These are phyloP conservation scores for Fusarium succisae DNA, from an alignment of 2,329 filamentous ascomycete species.

Conservation along the genomic window DNA sequence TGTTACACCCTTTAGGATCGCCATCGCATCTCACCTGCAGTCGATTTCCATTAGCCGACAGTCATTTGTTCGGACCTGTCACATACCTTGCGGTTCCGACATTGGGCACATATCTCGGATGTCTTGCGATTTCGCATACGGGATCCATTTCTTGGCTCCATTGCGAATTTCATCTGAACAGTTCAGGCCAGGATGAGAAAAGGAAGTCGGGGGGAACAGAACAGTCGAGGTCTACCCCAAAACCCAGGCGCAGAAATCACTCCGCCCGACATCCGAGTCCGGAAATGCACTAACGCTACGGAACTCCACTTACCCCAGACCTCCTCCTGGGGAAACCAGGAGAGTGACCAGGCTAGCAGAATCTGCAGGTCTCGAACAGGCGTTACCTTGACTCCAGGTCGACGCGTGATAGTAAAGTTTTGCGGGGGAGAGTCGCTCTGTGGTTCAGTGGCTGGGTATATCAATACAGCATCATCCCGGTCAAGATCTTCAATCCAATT, in stretches of 20 bases:
- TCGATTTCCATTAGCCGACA: background rate
- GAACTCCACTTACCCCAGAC: constrained; percentile 10
- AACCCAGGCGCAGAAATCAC: fast-evolving
- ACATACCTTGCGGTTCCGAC: constrained; percentile 23
- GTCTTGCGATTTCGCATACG: constrained; percentile 14
- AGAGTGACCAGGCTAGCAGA: background rate
- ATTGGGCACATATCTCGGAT: constrained; percentile 22
- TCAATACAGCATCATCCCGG: background rate
- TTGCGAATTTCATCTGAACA: background rate
- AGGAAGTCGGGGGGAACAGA: constrained; percentile 24
- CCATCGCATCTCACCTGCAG: constrained; percentile 16
- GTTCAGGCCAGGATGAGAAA: background rate
- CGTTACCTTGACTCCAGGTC: background rate
- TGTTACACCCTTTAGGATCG: background rate
- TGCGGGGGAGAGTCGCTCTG: background rate
- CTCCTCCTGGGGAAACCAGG: constrained; percentile 9
- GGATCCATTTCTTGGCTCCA: background rate
- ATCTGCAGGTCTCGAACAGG: background rate
- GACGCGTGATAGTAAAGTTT: background rate
- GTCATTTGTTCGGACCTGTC: background rate
- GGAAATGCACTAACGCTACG: background rate
- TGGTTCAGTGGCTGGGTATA: background rate
- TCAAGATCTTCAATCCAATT: background rate
- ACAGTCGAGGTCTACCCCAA: background rate
- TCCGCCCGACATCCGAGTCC: constrained; percentile 22